These are phyloP conservation scores for Dothiorella sarmentorum DNA, from an alignment of 2,329 filamentous ascomycete genomes.

Conservation along the genomic window DNA sequence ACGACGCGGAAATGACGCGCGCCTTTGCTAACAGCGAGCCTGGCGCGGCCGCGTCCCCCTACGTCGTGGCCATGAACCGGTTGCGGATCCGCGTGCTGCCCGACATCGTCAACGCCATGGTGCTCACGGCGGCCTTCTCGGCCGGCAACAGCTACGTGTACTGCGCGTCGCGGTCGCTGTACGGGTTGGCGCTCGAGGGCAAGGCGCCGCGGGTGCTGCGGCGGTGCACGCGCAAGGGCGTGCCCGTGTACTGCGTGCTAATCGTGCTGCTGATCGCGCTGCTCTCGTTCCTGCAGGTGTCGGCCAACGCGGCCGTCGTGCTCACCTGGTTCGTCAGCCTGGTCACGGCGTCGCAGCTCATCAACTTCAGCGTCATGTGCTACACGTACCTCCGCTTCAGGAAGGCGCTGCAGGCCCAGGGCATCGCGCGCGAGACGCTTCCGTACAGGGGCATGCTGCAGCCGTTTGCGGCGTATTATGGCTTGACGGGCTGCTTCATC, in stretches of 20 bases:
- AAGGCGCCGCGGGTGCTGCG: conserved; percentile 44
- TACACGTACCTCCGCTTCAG: conserved; percentile 38
- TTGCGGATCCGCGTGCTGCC: conserved; percentile 46
- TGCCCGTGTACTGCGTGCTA: conserved; percentile 44
- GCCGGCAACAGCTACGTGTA: conserved; percentile 76
- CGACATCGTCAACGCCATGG: conserved; percentile 70
- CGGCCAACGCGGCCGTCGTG: conserved; percentile 59
- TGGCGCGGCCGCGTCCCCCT: conserved; percentile 60
- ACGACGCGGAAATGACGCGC: conserved; percentile 57
- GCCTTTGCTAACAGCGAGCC: conserved; percentile 59
- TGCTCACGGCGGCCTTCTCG: conserved; percentile 74
- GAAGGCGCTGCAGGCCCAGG: conserved; percentile 35
- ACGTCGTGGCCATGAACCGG: conserved; percentile 47
- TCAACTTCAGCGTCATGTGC: conserved; percentile 39
- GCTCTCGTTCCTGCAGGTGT: conserved; percentile 68
- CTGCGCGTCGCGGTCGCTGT: conserved; percentile 66
- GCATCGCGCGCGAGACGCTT: conserved; percentile 37
- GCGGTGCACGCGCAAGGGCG: conserved; percentile 42
- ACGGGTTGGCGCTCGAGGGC: conserved; percentile 56
- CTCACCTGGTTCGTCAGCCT: conserved; percentile 47
- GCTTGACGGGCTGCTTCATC: conserved; percentile 63
- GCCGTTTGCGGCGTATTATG: conserved; percentile 35
- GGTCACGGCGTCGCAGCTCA: conserved; percentile 39
- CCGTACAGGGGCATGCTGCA: conserved; percentile 38
- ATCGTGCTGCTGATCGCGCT: conserved; percentile 54